phyloP scores from a whole-genome alignment of 108 stramenopile species.

The Skeletonema costatum region DNA sequence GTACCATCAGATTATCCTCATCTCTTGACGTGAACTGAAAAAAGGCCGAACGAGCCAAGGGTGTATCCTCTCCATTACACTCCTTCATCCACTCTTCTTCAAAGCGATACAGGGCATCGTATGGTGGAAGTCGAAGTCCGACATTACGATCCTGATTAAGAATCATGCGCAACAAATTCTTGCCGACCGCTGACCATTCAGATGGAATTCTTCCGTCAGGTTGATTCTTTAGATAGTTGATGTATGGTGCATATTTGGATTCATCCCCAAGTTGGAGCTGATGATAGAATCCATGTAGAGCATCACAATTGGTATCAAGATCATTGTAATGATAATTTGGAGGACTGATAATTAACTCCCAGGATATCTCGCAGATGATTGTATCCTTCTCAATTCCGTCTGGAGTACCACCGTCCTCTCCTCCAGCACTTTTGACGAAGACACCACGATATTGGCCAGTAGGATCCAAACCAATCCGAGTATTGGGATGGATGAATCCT shows the following conservation, averaged over 20 bases:
- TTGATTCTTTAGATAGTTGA: conserved; percentile 65
- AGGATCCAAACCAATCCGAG: conserved; percentile 42
- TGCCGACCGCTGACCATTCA: conserved; percentile 51
- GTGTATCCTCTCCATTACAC: conserved; percentile 39
- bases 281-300: conserved; percentile 24
- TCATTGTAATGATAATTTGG: conserved; percentile 14
- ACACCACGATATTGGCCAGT: conserved; percentile 48
- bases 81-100: conserved; percentile 38
- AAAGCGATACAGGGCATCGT: conserved; percentile 8
- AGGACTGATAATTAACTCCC: conserved; percentile 40
- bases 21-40: conserved; percentile 48
- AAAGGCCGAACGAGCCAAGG: conserved; percentile 38
- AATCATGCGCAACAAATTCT: conserved; percentile 41
- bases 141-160: conserved; percentile 7
- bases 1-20: conserved; percentile 48
- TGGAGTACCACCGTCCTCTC: background rate
- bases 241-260: conserved; percentile 69
- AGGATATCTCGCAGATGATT: conserved; percentile 35
- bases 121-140: conserved; percentile 31
- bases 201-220: conserved; percentile 46
- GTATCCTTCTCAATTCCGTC: conserved; percentile 31
- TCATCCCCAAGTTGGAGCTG: conserved; percentile 51
- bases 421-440: conserved; percentile 29
- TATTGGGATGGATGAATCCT: conserved; percentile 42
- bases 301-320: background rate